Evolutionary conservation across 768 basidiomycete species (phyloP), one percentile per base, ranked within the genome.

Genomic region (Suillus bovinus): DNA sequence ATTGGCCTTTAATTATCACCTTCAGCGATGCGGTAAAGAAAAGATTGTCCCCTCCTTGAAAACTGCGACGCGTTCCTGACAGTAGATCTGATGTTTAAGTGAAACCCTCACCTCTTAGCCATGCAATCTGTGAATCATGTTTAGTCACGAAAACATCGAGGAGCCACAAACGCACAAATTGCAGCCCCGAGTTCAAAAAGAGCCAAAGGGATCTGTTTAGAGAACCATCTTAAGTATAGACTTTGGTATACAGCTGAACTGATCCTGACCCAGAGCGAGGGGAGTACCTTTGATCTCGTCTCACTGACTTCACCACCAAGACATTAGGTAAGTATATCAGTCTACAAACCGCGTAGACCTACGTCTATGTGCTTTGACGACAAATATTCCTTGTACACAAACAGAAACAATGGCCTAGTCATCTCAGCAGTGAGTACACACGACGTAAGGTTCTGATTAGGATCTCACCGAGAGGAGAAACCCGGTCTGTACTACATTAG

Each of bases 391-490:
- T 39, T 56, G 55, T 6, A 56, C 38, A 24, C 17, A 38, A 10
- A 56, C 38, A 39, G 36, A 20, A 39, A 56, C 55, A 27, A 56
- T 4, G 17, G 55, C 27, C 55, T 56, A 13, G 17, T 56, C 39
- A 34, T 27, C 10, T 20, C 36, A 38, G 22, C 10, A 27, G 17
- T 56, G 16, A 56, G 38, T 7, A 3, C 10, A 27, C 16, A 20
- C 10, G 17, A 27, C 17, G 2, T 9, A 38, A 55, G 36, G 54
- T 20, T 13, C 17, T 13, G 10, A 56, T 39, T 1, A 20, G 27
- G 17, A 56, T 56, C 55, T 56, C 9, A 56, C 55, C 24, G 55
- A 39, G 10, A 56, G 36, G 24, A 56, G 55, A 39, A 56, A 56
- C 10, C 55, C 38, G 14, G 6, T 17, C 55, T 56, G 17, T 20